Evolutionary conservation across 2,329 filamentous ascomycete species (phyloP), one percentile per base, ranked within the genome.

Genomic region (Phialocephala sp.): DNA sequence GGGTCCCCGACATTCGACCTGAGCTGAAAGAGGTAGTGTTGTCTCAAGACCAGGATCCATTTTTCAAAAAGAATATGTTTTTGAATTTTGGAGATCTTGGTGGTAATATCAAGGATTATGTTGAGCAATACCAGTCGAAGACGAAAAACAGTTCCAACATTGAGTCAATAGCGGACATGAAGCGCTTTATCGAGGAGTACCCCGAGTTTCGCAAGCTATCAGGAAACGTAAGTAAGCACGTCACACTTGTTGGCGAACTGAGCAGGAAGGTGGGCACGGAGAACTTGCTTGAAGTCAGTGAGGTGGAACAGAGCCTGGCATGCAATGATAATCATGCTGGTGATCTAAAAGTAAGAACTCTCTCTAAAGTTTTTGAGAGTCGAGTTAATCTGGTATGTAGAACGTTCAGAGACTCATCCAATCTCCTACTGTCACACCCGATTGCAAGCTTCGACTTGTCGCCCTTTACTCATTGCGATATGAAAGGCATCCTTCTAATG

Each of bases 51-150:
- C 95, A 99, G 79, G 95, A 99, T 75, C 94, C 95, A 0, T 99
- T 99, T 80, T 99, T 99, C 82, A 97, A 85, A 79, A 97, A 97
- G 82, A 98, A 98, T 79, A 98, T 98, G 94, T 98, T 94, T 72
- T 87, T 97, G 74, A 98, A 98, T 77, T 99, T 98, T 78, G 94
- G 94, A 62, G 94, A 98, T 72, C 84, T 99, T 6, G 94, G 95
- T 12, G 91, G 94, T 47, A 97, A 96, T 72, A 97, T 97, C 76
- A 98, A 98, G 78, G 94, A 97, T 64, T 99, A 99, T 73, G 95
- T 99, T 63, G 94, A 97, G 76, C 95, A 98, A 76, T 99, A 98
- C 75, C 95, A 98, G 73, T 93, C 91, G 14, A 97, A 97, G 77
- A 97, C 94, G n/a, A 94, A 98, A 76, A 97, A 91, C 73, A 97